Base-by-base conservation (phyloP, 371 early-diverging fungal genomes). In the Blyttiomyces sp. region DNA sequence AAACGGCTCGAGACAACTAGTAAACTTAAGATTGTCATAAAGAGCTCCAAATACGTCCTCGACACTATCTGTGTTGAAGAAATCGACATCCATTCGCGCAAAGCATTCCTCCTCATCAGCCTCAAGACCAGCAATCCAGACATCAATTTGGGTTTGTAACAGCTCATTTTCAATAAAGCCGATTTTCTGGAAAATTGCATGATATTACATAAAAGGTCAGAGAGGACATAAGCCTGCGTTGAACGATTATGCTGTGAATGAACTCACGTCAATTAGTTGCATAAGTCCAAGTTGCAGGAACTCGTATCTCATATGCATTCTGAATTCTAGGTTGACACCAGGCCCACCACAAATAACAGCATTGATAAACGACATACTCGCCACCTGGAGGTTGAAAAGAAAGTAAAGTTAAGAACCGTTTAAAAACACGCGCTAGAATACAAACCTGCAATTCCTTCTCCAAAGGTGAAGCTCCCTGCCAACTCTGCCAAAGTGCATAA, bases 231-330 rank as follows among this genome's bases (percentile, higher is more conserved):
- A 21, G 21, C 42, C 16, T n/a, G n/a, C 50, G 26, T 19, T 55
- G 52, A 42, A 55, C 19, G n/a, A 13, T 39, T n/a, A 39, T n/a
- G 13, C n/a, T 23, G 19, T 23, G 42, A 39, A 28, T 7, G 7
- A 6, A 26, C 64, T 58, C 31, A 79, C 79, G 30, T 78, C 77
- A 49, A 80, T 68, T 17, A 74, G 50, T 43, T 70, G 69, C 54
- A 66, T 60, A 2, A 80, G 34, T 2, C 81, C 81, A 4, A 76
- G 61, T 16, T 68, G 63, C 4, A 75, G 49, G 43, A 80, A 72
- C 59, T 80, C 81, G 34, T 64, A 76, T n/a, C 81, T 70, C 26
- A 80, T 51, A 43, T 80, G 81, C 79, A 79, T 73, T 17, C 81
- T 50, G 39, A 79, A 71, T n/a, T 78, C 81, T 9, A 75, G 56